Evolutionary conservation across 108 stramenopile species (phyloP).

Genomic region (Cyclotella kingstonii): DNA sequence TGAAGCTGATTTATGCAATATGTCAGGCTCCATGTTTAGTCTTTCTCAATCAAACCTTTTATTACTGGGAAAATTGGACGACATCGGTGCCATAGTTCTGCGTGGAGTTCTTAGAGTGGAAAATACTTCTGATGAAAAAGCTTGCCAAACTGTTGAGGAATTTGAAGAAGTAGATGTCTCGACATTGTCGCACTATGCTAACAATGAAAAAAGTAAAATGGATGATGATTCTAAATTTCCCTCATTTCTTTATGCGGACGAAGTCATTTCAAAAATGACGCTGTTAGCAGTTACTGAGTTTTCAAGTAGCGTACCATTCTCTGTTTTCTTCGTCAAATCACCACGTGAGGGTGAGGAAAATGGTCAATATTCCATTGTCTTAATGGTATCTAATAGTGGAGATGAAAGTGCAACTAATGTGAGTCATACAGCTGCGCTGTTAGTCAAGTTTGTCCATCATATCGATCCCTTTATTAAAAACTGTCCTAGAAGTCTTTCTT

Average conservation of each 20-base stretch:
- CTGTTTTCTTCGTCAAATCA: constrained; percentile 30
- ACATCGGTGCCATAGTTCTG: constrained; percentile 23
- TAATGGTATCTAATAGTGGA: constrained; percentile 23
- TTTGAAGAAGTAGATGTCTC: constrained; percentile 44
- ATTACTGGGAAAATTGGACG: constrained; percentile 51
- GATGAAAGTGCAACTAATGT: constrained; percentile 7
- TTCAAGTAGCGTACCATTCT: constrained; percentile 18
- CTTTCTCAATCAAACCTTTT: constrained; percentile 55
- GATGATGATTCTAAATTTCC: constrained; percentile 16
- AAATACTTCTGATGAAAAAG: constrained; percentile 5
- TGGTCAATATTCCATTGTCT: constrained; percentile 28
- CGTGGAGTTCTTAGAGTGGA: constrained; percentile 25
- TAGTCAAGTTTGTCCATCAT: constrained; percentile 22
- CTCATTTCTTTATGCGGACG: constrained; percentile 14
- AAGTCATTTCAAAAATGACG: constrained; percentile 32
- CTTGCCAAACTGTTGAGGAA: constrained; percentile 13
- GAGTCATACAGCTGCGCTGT: not conserved
- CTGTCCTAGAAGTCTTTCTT: constrained; percentile 12
- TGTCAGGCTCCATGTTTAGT: constrained; percentile 53
- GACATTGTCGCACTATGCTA: not conserved
- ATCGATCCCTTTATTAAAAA: constrained; percentile 8
- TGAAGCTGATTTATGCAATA: constrained; percentile 63
- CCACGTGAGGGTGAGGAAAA: constrained; percentile 6
- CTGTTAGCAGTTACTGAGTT: constrained; percentile 40
- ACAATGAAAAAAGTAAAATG: constrained; percentile 15